These are phyloP conservation scores for Cytospora leucostoma DNA, from an alignment of 2,329 filamentous ascomycete genomes.

Conservation along the genomic window DNA sequence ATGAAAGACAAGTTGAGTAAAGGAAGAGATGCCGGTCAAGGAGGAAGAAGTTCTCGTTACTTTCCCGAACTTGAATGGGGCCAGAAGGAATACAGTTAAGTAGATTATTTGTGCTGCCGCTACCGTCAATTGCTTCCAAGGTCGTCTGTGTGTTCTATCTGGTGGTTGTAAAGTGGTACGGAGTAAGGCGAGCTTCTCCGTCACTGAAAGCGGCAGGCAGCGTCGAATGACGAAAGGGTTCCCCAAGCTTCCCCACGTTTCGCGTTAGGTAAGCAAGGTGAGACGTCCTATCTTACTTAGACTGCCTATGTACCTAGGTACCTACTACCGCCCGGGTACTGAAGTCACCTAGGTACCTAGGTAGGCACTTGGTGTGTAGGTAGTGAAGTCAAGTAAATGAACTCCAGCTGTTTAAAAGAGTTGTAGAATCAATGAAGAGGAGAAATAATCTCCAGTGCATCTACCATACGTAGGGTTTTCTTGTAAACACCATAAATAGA, in stretches of 20 bases:
- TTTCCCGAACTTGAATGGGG: background rate
- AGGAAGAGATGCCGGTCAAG: background rate
- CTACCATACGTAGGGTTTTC: too few relatives aligned
- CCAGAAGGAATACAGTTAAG: background rate
- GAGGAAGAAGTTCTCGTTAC: too few relatives aligned
- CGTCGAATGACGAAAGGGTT: slow-evolving; percentile 24
- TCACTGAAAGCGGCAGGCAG: slow-evolving; percentile 19
- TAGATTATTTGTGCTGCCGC: background rate
- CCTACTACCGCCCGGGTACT: too few relatives aligned
- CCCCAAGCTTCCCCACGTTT: background rate
- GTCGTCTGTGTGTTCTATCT: too few relatives aligned
- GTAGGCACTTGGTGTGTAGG: too few relatives aligned
- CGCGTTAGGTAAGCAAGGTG: slow-evolving; percentile 9
- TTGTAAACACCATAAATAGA: too few relatives aligned
- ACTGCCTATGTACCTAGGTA: background rate
- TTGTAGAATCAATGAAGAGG: too few relatives aligned
- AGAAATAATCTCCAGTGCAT: too few relatives aligned
- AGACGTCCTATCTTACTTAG: background rate
- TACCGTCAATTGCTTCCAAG: too few relatives aligned
- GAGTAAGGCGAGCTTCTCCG: background rate
- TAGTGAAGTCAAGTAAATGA: too few relatives aligned
- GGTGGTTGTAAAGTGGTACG: background rate
- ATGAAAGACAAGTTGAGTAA: background rate
- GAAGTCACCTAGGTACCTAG: background rate
- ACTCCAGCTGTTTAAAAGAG: too few relatives aligned